Evolutionary conservation across 805 yeast species (phyloP).

Genomic region (Metschnikowia lunata): DNA sequence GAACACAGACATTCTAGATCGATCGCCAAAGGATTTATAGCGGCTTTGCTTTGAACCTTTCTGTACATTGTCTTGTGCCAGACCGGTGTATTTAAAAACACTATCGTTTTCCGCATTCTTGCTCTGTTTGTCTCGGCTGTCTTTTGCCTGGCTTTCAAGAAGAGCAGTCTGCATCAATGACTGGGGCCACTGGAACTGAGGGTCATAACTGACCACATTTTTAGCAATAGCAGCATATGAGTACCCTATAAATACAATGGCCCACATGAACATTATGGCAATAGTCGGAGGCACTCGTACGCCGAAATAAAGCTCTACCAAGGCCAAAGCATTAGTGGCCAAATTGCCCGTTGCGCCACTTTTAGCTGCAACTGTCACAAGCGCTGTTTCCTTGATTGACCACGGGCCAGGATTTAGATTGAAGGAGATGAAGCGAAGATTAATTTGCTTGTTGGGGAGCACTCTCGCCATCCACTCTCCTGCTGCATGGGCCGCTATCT

Average conservation of each 20-base stretch:
- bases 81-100: not conserved
- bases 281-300: constrained; percentile 26
- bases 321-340: constrained; percentile 45
- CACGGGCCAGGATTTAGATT: constrained; percentile 50
- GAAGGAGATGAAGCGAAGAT: constrained; percentile 22
- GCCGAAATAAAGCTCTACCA: constrained; percentile 43
- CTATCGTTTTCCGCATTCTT: not conserved
- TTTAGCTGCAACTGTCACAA: constrained; percentile 50
- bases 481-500: constrained; percentile 44
- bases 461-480: constrained; percentile 43
- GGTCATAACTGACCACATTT: constrained; percentile 42
- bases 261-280: constrained; percentile 46
- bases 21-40: not conserved
- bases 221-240: constrained; percentile 51
- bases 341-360: constrained; percentile 50
- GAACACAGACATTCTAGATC: constrained; percentile 37
- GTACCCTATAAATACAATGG: constrained; percentile 50
- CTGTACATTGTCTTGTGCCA: not conserved
- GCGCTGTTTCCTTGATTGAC: constrained; percentile 50
- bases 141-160: constrained; percentile 21
- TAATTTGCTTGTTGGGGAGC: constrained; percentile 32
- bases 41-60: not conserved
- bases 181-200: constrained; percentile 46
- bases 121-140: constrained; percentile 1
- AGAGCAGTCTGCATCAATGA: constrained; percentile 47